Conservation (phyloP, 2,329 filamentous ascomycete genomes). For the Hypoxylon sp. region DNA sequence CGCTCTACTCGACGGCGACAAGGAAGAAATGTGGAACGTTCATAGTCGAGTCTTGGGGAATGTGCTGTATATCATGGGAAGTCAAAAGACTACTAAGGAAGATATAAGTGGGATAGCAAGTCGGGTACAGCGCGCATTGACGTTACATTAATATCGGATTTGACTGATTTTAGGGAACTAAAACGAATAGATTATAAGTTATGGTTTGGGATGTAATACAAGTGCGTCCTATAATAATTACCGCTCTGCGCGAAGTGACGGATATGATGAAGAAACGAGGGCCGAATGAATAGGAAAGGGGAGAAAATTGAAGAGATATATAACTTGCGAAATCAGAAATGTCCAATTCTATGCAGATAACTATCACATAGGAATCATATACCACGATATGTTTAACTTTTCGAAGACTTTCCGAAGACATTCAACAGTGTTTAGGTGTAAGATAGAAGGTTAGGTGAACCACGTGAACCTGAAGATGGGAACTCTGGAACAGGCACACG, state of each 20-base stretch:
- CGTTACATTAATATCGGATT: constrained; percentile 7
- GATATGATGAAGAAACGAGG: neutral
- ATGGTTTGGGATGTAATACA: neutral
- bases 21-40: constrained; percentile 60
- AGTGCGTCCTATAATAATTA: neutral
- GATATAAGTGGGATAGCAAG: constrained; percentile 49
- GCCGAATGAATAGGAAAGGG: neutral
- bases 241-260: neutral
- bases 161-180: neutral
- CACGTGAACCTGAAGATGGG: constrained; percentile 1
- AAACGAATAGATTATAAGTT: neutral
- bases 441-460: neutral
- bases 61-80: constrained; percentile 71
- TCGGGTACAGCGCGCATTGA: constrained; percentile 36
- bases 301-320: neutral
- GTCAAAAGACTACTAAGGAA: constrained; percentile 59
- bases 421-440: neutral
- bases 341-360: neutral
- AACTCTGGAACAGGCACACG: neutral
- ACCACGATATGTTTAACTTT: neutral
- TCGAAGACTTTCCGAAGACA: too few species aligned
- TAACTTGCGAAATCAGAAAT: neutral
- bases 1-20: constrained; percentile 48
- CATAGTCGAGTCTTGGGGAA: constrained; percentile 70
- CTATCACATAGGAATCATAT: neutral